These are phyloP conservation scores for Tetrahymena thermophila DNA, from an alignment of 73 alveolate genomes.

Conservation along the genomic window DNA sequence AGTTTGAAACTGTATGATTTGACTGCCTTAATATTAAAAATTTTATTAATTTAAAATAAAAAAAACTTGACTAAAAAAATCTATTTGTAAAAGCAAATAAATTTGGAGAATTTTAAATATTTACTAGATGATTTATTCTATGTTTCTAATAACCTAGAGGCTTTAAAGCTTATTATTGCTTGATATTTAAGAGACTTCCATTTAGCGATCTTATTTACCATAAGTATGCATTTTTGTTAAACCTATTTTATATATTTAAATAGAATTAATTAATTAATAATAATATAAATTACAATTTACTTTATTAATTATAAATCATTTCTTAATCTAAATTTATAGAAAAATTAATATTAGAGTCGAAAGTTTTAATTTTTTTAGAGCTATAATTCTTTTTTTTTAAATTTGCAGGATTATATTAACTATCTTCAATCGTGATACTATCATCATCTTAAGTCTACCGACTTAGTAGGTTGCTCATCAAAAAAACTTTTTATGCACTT, in stretches of 20 bases:
- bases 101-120: too few relatives aligned
- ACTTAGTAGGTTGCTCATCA: too few relatives aligned
- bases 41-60: too few relatives aligned
- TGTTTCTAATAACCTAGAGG: neutral
- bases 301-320: too few relatives aligned
- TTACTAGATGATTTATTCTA: neutral
- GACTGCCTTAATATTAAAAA: neutral
- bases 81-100: too few relatives aligned
- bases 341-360: neutral
- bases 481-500: too few relatives aligned
- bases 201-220: neutral
- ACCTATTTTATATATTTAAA: neutral
- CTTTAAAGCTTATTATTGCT: neutral
- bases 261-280: too few relatives aligned
- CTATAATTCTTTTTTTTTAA: neutral
- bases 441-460: neutral
- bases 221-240: neutral
- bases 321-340: neutral
- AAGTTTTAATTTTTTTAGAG: neutral
- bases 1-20: neutral
- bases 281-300: neutral
- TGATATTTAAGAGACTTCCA: neutral
- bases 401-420: neutral
- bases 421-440: neutral
- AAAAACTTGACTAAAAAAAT: neutral